Evolutionary conservation across 768 basidiomycete species (phyloP).

Genomic region (Hemileccinum impolitum): DNA sequence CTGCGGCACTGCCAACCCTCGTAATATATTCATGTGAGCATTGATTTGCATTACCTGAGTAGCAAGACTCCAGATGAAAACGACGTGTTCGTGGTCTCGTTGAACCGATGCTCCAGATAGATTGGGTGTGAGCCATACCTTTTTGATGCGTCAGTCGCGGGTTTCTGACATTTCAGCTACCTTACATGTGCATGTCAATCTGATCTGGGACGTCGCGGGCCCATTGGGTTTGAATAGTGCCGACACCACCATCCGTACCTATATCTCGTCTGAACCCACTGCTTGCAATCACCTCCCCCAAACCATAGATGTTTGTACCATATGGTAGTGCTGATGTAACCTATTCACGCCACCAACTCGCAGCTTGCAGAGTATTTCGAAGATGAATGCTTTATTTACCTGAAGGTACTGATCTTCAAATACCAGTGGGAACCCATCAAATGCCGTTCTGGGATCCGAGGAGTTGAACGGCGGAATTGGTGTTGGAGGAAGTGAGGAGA

Average conservation of each 20-base stretch:
- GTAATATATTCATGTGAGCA: background rate
- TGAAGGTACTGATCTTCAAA: slow-evolving; percentile 83
- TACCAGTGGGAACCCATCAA: slow-evolving; percentile 65
- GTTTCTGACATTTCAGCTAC: background rate
- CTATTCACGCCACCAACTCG: slow-evolving; percentile 27
- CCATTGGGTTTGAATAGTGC: slow-evolving; percentile 69
- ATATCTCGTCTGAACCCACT: slow-evolving; percentile 67
- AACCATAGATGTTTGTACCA: slow-evolving; percentile 71
- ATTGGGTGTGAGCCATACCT: slow-evolving; percentile 74
- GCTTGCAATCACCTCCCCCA: slow-evolving; percentile 69
- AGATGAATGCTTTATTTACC: slow-evolving; percentile 29
- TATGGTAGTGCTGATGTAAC: slow-evolving; percentile 63
- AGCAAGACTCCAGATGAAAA: slow-evolving; percentile 76
- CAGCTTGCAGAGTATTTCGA: background rate
- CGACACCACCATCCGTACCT: slow-evolving; percentile 43
- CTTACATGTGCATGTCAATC: slow-evolving; percentile 63
- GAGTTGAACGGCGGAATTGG: slow-evolving; percentile 55
- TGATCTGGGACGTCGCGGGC: slow-evolving; percentile 61
- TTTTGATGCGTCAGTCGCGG: background rate
- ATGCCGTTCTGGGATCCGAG: slow-evolving; percentile 48
- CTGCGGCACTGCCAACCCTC: slow-evolving; percentile 48
- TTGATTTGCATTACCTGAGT: slow-evolving; percentile 43
- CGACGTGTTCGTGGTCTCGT: slow-evolving; percentile 45
- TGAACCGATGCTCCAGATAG: slow-evolving; percentile 71
- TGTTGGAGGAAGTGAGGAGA: slow-evolving; percentile 55